phyloP scores from a whole-genome alignment of 192 early-diverging fungal species.

The Helicostylum pulchrum region DNA sequence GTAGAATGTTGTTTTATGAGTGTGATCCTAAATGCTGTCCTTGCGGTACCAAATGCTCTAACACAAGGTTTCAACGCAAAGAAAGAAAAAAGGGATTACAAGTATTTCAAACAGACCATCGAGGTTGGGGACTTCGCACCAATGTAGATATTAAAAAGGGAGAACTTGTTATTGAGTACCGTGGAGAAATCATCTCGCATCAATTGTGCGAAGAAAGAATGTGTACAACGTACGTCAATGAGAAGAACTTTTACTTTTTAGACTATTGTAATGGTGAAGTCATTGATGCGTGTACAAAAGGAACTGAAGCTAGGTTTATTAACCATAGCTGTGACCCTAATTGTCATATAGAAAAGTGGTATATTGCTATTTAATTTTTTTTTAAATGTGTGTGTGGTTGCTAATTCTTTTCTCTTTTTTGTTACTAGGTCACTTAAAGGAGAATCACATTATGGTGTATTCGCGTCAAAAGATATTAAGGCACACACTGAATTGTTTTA shows the following conservation, averaged over 20 bases:
- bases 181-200: slow-evolving; percentile 76
- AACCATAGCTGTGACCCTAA: slow-evolving; percentile 87
- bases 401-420: slow-evolving; percentile 4
- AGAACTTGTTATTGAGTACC: slow-evolving; percentile 73
- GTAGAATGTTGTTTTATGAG: slow-evolving; percentile 69
- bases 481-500: slow-evolving; percentile 71
- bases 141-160: slow-evolving; percentile 49
- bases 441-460: slow-evolving; percentile 72
- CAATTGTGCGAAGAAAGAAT: slow-evolving; percentile 68
- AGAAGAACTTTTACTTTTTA: slow-evolving; percentile 76
- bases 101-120: slow-evolving; percentile 58
- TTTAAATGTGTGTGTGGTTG: no score
- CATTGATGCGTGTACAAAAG: slow-evolving; percentile 74
- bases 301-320: slow-evolving; percentile 78
- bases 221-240: slow-evolving; percentile 60
- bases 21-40: slow-evolving; percentile 66
- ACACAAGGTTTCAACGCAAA: slow-evolving; percentile 68
- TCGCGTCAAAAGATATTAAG: slow-evolving; percentile 66
- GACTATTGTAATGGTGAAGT: slow-evolving; percentile 73
- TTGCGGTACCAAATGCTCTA: slow-evolving; percentile 64
- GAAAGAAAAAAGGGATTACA: slow-evolving; percentile 51
- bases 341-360: slow-evolving; percentile 90
- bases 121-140: slow-evolving; percentile 73
- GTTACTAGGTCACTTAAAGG: slow-evolving; percentile 55
- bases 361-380: not conserved